Percentiles rank a stretch among this genome's conserved stretches.
phyloP scores from a whole-genome alignment of 1,139 yeast genomes.

The Zygosaccharomyces pseudobailii region DNA sequence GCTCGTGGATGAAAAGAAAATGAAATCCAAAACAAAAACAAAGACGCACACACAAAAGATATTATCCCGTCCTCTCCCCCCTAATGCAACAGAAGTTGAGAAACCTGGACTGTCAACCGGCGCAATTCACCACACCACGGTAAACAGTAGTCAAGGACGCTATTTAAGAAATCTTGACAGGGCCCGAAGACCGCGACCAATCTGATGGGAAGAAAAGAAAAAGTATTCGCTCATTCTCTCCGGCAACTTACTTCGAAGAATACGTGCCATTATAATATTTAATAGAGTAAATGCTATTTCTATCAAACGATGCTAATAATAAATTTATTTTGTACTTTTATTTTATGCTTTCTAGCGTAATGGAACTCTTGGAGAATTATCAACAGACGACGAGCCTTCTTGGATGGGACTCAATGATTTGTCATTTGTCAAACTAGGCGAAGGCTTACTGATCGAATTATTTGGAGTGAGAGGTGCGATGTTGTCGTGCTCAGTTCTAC shows the following conservation, averaged over 20 bases:
- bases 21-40: neutral
- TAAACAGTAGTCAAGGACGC: neutral
- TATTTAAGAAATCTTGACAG: slow-evolving; percentile 12
- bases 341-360: neutral
- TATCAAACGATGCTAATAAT: neutral
- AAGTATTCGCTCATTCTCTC: neutral
- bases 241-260: neutral
- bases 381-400: slow-evolving; percentile 29
- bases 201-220: neutral
- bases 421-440: slow-evolving; percentile 22
- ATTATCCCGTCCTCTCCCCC: slow-evolving; percentile 7
- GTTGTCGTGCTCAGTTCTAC: slow-evolving; percentile 1
- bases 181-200: slow-evolving; percentile 9
- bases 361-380: slow-evolving; percentile 24
- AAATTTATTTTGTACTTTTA: neutral
- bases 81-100: neutral
- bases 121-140: neutral
- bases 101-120: neutral
- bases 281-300: neutral
- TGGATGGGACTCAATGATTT: slow-evolving; percentile 34
- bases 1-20: slow-evolving; percentile 12
- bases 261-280: neutral
- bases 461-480: slow-evolving; percentile 17
- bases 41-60: neutral
- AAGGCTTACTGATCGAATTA: slow-evolving; percentile 22